Percentiles rank a stretch among this genome's conserved stretches.
phyloP scores from a whole-genome alignment of 1,139 yeast genomes.

The Pichiaceae sp. region DNA sequence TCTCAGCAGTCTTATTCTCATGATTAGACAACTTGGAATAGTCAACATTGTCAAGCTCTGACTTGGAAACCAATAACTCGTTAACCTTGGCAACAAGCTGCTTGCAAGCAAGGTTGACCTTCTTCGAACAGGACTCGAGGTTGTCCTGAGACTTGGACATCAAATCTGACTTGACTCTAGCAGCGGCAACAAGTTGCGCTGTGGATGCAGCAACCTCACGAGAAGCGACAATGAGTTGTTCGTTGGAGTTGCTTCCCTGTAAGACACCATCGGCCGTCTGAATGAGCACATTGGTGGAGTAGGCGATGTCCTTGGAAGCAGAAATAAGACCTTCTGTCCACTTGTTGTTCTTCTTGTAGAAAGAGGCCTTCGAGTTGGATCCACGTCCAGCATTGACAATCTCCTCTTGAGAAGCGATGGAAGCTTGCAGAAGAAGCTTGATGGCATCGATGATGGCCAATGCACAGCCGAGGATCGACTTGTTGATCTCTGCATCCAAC shows the following conservation, averaged over 20 bases:
- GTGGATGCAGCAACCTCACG: slow-evolving; percentile 92
- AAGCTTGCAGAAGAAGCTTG: slow-evolving; percentile 61
- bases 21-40: slow-evolving; percentile 65
- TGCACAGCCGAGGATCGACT: slow-evolving; percentile 71
- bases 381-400: slow-evolving; percentile 72
- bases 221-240: slow-evolving; percentile 82
- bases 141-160: slow-evolving; percentile 72
- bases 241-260: slow-evolving; percentile 51
- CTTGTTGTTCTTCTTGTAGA: slow-evolving; percentile 79
- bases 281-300: slow-evolving; percentile 71
- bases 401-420: slow-evolving; percentile 77
- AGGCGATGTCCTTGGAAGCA: slow-evolving; percentile 86
- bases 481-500: slow-evolving; percentile 64
- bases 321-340: slow-evolving; percentile 95
- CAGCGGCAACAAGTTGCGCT: slow-evolving; percentile 87
- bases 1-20: slow-evolving; percentile 79
- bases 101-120: slow-evolving; percentile 70
- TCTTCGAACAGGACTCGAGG: slow-evolving; percentile 60
- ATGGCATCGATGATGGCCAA: slow-evolving; percentile 78
- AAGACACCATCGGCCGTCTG: slow-evolving; percentile 84
- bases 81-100: slow-evolving; percentile 56
- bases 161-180: slow-evolving; percentile 76
- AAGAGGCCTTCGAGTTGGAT: slow-evolving; percentile 58
- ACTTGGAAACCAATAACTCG: slow-evolving; percentile 13
- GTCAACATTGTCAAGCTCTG: slow-evolving; percentile 41